Base-by-base conservation (phyloP, 257 asterid species). In the Plectranthus barbatus region DNA sequence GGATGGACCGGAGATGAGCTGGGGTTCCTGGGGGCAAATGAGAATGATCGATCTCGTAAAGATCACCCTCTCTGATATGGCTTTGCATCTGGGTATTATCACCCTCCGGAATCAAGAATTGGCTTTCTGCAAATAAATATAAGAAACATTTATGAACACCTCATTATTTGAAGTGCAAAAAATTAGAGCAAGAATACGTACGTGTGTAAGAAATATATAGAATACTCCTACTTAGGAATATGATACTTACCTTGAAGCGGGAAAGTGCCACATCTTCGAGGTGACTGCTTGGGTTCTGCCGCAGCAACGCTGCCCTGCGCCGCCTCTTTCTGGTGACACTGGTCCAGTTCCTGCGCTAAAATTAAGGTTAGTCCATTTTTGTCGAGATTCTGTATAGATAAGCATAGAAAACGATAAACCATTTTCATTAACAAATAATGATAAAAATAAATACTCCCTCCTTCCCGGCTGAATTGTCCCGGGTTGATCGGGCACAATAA, bases 1-100 rank as follows among this genome's bases (percentile, higher is more conserved):
- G 79, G 61, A 86, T 83, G 62, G 84, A 79, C 76, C 74, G 79
- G 71, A 91, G 89, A 17, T 88, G 94, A 67, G 58, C 67, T 14
- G 98, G 98, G 19, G 88, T 80, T 55, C 87, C 72, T 17, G 75
- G 78, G 20, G 98, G 95, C 24, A 91, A 80, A 56, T 77, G 79
- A 60, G 60, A 4, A 66, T 83, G 96, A 72, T 85, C 86, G 18
- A 91, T 76, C 90, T 88, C 95, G 64, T 84, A 91, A 19, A 91
- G 66, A 60, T 69, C 74, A 41, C 96, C 95, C 47, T 70, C 72
- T 69, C 76, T 64, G 54, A 88, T 67, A 40, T 52, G 20, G 58
- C 45, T 67, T 46, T 53, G 37, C 41, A 18, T 69, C 59, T 21
- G 55, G 19, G 73, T 37, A 67, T 55, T 11, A 50, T 21, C 21